phyloP scores from a whole-genome alignment of 1,284 basidiomycete species.

The Microbotryum silenes-acaulis region DNA sequence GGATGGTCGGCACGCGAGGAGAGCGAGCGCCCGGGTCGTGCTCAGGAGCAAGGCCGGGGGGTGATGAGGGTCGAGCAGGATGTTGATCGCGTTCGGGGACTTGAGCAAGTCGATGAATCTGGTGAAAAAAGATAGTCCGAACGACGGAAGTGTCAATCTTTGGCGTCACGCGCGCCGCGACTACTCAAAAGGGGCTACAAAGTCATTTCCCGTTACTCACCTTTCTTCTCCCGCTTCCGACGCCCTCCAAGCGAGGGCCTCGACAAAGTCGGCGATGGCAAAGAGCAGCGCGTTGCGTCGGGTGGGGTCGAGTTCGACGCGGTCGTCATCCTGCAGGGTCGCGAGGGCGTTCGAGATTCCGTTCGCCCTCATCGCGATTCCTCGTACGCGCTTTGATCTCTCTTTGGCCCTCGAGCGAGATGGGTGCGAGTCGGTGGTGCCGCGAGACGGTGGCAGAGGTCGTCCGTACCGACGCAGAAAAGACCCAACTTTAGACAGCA shows the following conservation, averaged over 20 bases:
- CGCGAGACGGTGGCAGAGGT: neutral
- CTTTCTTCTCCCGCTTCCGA: conserved; percentile 4
- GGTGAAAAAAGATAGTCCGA: neutral
- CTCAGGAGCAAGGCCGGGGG: conserved; percentile 5
- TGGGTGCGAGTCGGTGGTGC: neutral
- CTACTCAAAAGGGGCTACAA: too few relatives aligned
- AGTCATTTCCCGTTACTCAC: conserved; percentile 2
- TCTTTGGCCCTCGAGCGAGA: neutral
- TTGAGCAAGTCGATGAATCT: conserved; percentile 14
- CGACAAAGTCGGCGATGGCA: conserved; percentile 8
- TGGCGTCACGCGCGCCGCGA: neutral
- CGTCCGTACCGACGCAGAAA: conserved; percentile 18
- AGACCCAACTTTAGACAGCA: conserved; percentile 12
- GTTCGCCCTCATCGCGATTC: neutral
- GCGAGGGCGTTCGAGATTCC: neutral
- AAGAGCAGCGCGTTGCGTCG: conserved; percentile 7
- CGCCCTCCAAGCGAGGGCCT: conserved; percentile 17
- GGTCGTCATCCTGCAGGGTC: neutral
- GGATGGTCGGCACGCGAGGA: conserved; percentile 9
- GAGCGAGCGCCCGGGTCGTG: conserved; percentile 5
- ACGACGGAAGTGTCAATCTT: neutral
- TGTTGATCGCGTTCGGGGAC: conserved; percentile 7
- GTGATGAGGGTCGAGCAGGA: conserved; percentile 22
- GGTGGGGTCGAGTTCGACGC: conserved; percentile 5
- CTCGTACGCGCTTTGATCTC: neutral